Evolutionary conservation across 31 red algal genomes (phyloP).

Genomic region (Asparagopsis taxiformis): DNA sequence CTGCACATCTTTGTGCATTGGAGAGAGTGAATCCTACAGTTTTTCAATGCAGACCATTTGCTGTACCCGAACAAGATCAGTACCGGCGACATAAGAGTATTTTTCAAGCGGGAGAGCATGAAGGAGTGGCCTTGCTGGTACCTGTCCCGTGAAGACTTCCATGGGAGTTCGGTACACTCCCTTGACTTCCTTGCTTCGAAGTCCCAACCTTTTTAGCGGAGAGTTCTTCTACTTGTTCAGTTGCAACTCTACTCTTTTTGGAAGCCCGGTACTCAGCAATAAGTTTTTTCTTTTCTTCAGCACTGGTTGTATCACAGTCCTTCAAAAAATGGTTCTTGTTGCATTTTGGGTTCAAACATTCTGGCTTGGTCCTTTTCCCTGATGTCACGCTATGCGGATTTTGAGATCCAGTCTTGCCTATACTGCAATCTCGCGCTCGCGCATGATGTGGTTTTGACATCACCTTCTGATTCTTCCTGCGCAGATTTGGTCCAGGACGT

Average conservation of each 20-base stretch:
- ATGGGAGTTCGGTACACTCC: slow-evolving; percentile 24
- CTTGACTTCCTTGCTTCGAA: neutral
- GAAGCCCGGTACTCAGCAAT: too few relatives aligned
- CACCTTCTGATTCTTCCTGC: too few relatives aligned
- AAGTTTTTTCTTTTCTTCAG: neutral
- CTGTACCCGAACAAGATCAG: slow-evolving; percentile 7
- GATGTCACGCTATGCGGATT: too few relatives aligned
- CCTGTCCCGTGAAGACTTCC: slow-evolving; percentile 40
- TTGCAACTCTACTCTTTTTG: too few relatives aligned
- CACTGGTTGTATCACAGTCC: neutral
- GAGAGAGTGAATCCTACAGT: slow-evolving; percentile 5
- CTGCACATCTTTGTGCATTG: slow-evolving; percentile 20
- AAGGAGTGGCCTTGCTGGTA: slow-evolving; percentile 23
- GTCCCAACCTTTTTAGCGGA: slow-evolving; percentile 12
- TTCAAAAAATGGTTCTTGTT: neutral
- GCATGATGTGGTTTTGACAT: too few relatives aligned
- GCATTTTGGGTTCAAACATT: neutral
- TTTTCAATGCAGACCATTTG: slow-evolving; percentile 26
- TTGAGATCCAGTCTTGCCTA: too few relatives aligned
- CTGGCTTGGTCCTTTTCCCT: neutral
- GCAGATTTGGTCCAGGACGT: too few relatives aligned
- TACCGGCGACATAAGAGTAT: neutral
- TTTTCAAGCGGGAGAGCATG: slow-evolving; percentile 7
- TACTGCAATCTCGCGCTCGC: neutral
- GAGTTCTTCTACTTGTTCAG: slow-evolving; percentile 37